Percentiles rank a stretch among this genome's conserved stretches.
phyloP scores from a whole-genome alignment of 2,329 filamentous ascomycete species.

The Arthrobotrys conoides region DNA sequence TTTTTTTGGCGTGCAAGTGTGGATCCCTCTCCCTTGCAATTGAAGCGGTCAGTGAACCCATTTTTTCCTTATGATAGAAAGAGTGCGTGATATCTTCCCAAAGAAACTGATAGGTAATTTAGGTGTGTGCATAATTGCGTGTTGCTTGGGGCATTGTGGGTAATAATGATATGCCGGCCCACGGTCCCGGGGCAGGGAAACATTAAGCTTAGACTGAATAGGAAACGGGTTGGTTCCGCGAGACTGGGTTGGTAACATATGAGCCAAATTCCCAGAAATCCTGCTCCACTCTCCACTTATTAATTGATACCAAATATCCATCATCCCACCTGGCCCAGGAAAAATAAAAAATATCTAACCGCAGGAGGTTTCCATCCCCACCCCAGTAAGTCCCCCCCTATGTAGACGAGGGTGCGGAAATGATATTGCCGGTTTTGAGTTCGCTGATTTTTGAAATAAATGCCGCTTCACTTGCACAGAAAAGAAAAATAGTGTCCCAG shows the following conservation, averaged over 20 bases:
- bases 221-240: conserved; percentile 58
- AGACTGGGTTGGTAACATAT: conserved; percentile 58
- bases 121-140: conserved; percentile 42
- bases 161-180: conserved; percentile 59
- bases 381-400: conserved; percentile 16
- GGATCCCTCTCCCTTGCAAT: conserved; percentile 18
- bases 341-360: conserved; percentile 37
- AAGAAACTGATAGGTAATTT: conserved; percentile 7
- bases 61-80: conserved; percentile 18
- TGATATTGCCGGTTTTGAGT: conserved; percentile 37
- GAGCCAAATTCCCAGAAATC: conserved; percentile 60
- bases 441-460: conserved; percentile 43
- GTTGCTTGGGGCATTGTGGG: conserved; percentile 54
- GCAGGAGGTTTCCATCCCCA: conserved; percentile 40
- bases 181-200: conserved; percentile 59
- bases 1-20: conserved; percentile 11
- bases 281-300: conserved; percentile 48
- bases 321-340: conserved; percentile 35
- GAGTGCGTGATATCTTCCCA: conserved; percentile 42
- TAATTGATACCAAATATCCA: conserved; percentile 49
- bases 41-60: conserved; percentile 19
- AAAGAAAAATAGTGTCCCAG: conserved; percentile 15
- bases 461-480: conserved; percentile 31
- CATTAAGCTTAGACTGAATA: conserved; percentile 51
- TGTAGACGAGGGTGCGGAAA: conserved; percentile 53